Evolutionary conservation across 768 basidiomycete genomes (phyloP).

Genomic region (Paxillus involutus): DNA sequence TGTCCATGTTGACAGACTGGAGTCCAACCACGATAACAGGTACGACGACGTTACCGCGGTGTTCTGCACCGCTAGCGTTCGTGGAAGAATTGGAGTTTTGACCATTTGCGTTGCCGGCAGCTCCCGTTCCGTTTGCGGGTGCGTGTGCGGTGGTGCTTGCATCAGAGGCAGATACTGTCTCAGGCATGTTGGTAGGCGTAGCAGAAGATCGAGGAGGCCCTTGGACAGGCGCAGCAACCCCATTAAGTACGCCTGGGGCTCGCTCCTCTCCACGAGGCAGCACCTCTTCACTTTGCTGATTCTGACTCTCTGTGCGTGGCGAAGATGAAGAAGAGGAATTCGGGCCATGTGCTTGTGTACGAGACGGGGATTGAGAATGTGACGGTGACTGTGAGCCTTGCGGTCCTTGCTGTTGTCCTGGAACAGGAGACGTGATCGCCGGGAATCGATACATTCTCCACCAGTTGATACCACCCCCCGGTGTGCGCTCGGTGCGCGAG

Average conservation of each 20-base stretch:
- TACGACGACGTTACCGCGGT: slow-evolving; percentile 53
- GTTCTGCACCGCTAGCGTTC: slow-evolving; percentile 19
- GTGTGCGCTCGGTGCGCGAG: slow-evolving; percentile 37
- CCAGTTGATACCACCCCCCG: slow-evolving; percentile 63
- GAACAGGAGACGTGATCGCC: slow-evolving; percentile 49
- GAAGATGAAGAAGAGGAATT: slow-evolving; percentile 13
- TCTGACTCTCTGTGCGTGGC: slow-evolving; percentile 13
- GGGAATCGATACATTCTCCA: slow-evolving; percentile 86
- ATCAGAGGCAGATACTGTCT: slow-evolving; percentile 10
- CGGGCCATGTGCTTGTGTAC: slow-evolving; percentile 18
- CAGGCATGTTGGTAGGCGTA: slow-evolving; percentile 16
- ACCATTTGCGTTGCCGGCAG: neutral
- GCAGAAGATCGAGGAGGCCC: slow-evolving; percentile 7
- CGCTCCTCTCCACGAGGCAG: slow-evolving; percentile 13
- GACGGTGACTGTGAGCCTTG: slow-evolving; percentile 14
- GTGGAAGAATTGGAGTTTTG: slow-evolving; percentile 16
- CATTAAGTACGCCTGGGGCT: slow-evolving; percentile 16
- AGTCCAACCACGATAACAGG: slow-evolving; percentile 85
- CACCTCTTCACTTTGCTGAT: slow-evolving; percentile 20
- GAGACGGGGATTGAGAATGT: slow-evolving; percentile 28
- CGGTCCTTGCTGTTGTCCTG: slow-evolving; percentile 15
- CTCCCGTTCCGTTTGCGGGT: neutral
- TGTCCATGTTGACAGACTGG: slow-evolving; percentile 64
- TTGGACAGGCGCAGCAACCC: slow-evolving; percentile 9
- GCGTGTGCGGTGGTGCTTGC: slow-evolving; percentile 5